Conservation (phyloP, 495 filamentous ascomycete species). For the Penicillium goetzii region DNA sequence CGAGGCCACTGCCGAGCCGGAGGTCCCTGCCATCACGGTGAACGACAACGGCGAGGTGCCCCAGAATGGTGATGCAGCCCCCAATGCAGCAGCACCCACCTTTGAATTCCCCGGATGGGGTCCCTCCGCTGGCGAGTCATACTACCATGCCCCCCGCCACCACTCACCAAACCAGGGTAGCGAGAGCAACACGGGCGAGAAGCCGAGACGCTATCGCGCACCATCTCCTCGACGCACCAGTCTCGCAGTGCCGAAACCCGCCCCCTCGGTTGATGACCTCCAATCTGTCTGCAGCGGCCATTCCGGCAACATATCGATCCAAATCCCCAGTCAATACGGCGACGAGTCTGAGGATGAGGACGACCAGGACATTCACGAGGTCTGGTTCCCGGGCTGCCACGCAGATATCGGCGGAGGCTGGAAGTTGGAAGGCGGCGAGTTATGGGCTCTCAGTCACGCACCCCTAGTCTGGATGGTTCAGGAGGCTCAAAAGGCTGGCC, state of each 20-base stretch:
- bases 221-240: conserved; percentile 37
- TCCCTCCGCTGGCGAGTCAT: conserved; percentile 34
- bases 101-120: conserved; percentile 24
- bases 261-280: conserved; percentile 38
- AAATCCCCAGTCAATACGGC: conserved; percentile 46
- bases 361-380: conserved; percentile 74
- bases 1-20: conserved; percentile 22
- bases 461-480: conserved; percentile 85
- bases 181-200: conserved; percentile 13
- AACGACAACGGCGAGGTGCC: conserved; percentile 28
- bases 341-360: conserved; percentile 66
- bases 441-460: conserved; percentile 68
- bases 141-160: conserved; percentile 37
- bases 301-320: conserved; percentile 43
- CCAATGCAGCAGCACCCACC: background rate
- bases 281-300: conserved; percentile 44
- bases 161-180: conserved; percentile 33
- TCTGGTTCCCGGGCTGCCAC: conserved; percentile 85
- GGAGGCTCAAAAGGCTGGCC: conserved; percentile 74
- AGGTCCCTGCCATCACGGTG: conserved; percentile 38
- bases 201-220: conserved; percentile 45
- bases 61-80: conserved; percentile 11
- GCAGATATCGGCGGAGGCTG: conserved; percentile 87
- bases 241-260: conserved; percentile 36
- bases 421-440: conserved; percentile 61